Conservation (phyloP, 768 basidiomycete species). For the Suillus cothurnatus region DNA sequence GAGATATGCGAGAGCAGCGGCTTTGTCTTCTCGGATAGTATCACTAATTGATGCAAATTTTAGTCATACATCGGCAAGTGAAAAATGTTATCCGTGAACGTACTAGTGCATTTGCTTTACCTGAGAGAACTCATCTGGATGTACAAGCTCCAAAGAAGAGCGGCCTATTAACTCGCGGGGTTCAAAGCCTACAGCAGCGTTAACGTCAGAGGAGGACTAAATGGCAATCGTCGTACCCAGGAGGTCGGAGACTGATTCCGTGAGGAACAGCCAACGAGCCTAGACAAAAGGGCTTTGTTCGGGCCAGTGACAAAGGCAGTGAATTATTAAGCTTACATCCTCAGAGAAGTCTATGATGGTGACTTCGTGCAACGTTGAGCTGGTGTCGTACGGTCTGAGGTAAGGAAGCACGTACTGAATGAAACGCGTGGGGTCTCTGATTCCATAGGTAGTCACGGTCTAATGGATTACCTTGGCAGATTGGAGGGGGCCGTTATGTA, state of each 20-base stretch:
- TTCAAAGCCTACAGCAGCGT: constrained; percentile 60
- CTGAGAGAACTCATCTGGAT: constrained; percentile 74
- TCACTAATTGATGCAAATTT: constrained; percentile 45
- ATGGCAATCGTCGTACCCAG: constrained; percentile 44
- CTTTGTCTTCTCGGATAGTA: constrained; percentile 78
- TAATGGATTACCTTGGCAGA: not conserved
- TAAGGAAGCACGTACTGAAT: constrained; percentile 60
- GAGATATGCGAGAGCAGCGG: constrained; percentile 76
- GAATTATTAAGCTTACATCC: constrained; percentile 46
- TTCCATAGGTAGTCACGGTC: constrained; percentile 36
- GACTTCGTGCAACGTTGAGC: constrained; percentile 44
- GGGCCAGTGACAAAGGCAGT: not conserved
- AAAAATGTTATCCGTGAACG: constrained; percentile 20
- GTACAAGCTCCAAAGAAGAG: constrained; percentile 74
- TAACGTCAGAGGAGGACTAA: not conserved
- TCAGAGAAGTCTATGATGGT: constrained; percentile 82
- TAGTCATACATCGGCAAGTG: not conserved
- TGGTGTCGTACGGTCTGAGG: not conserved
- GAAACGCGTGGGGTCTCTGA: constrained; percentile 62
- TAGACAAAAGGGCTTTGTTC: constrained; percentile 27
- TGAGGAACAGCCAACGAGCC: constrained; percentile 69
- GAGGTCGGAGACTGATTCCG: constrained; percentile 66
- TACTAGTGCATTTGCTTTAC: constrained; percentile 75
- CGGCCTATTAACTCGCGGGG: constrained; percentile 69
- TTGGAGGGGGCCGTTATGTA: not conserved